Evolutionary conservation across 768 basidiomycete species (phyloP), one percentile per base, ranked within the genome.

Genomic region (Psilocybe subaeruginosa): DNA sequence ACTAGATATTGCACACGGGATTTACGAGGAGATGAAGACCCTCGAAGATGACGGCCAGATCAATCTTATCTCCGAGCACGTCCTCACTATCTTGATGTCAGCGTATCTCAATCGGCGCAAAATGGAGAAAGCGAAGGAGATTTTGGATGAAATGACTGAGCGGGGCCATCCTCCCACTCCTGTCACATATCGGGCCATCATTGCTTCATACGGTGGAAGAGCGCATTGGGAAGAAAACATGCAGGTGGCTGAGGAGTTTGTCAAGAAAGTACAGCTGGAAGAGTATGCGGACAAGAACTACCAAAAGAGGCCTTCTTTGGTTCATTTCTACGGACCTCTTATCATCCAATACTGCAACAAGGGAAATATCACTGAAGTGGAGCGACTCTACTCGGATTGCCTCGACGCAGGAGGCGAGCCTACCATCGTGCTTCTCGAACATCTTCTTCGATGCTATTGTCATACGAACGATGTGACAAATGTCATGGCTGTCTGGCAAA

Each of bases 381-480:
- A 86, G 65, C 78, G 83, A 45, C 59, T 90, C 30, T 82, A 85
- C 66, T 72, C 81, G 59, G 75, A 85, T 8, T 80, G 85, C 62
- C 67, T 87, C 54, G 73, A 81, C 14, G 73, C 75, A 0, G 88
- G 89, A 1, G 88, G 82, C 2, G 72, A 80, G 56, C 83, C 88
- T 2, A 84, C 85, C 0, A 70, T 95, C 54, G 77, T 80, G 17
- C 78, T 85, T 11, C 78, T 94, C 63, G 83, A 85, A 1, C 76
- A 83, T 49, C 74, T 97, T 14, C 79, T 98, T 66, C 86, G 92
- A 61, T 86, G 82, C 0, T 92, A 96, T 71, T 84, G 92, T 5
- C 80, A 83, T 5, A 76, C 78, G 2, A 77, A 77, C 31, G 81
- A 92, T 62, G 65, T 84, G 12, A 81, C 85, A 3, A 81, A 76